phyloP scores from a whole-genome alignment of 2,329 filamentous ascomycete genomes.

The Diaporthe vexans region DNA sequence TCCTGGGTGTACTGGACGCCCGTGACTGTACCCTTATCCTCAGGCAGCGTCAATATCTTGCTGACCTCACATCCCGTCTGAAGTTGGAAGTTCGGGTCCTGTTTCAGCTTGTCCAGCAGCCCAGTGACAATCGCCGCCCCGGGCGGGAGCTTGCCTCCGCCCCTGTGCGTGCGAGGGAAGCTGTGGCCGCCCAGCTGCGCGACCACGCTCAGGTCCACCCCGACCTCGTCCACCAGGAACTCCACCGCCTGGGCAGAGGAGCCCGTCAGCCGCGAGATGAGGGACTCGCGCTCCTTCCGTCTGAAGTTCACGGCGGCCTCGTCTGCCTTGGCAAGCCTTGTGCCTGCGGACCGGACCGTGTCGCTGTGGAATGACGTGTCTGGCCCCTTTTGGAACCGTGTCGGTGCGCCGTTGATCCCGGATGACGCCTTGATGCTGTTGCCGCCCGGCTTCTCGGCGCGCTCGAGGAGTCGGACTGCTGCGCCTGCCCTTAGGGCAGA shows the following conservation, averaged over 20 bases:
- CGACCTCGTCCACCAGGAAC: slow-evolving; percentile 70
- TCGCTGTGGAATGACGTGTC: slow-evolving; percentile 64
- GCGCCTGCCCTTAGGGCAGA: slow-evolving; percentile 66
- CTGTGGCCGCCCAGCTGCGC: slow-evolving; percentile 72
- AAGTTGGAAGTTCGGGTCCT: slow-evolving; percentile 64
- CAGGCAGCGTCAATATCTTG: slow-evolving; percentile 56
- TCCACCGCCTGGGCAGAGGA: slow-evolving; percentile 63
- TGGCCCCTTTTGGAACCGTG: slow-evolving; percentile 65
- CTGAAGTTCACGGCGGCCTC: slow-evolving; percentile 39
- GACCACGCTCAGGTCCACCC: slow-evolving; percentile 71
- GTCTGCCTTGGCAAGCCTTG: slow-evolving; percentile 51
- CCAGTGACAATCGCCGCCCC: slow-evolving; percentile 71
- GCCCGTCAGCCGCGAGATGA: slow-evolving; percentile 64
- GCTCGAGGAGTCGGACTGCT: slow-evolving; percentile 71
- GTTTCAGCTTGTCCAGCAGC: slow-evolving; percentile 65
- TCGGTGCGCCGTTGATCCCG: slow-evolving; percentile 74
- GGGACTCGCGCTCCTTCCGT: slow-evolving; percentile 53
- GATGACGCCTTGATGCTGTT: slow-evolving; percentile 78
- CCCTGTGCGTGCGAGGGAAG: slow-evolving; percentile 69
- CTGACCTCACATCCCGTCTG: slow-evolving; percentile 67
- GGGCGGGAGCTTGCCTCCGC: slow-evolving; percentile 67
- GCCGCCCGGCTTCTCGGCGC: slow-evolving; percentile 70
- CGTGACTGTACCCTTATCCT: slow-evolving; percentile 52
- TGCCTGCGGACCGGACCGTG: slow-evolving; percentile 70
- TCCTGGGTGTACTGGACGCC: slow-evolving; percentile 66